These are phyloP conservation scores for Grigorovia humatica DNA, from an alignment of 805 yeast genomes.

Conservation along the genomic window DNA sequence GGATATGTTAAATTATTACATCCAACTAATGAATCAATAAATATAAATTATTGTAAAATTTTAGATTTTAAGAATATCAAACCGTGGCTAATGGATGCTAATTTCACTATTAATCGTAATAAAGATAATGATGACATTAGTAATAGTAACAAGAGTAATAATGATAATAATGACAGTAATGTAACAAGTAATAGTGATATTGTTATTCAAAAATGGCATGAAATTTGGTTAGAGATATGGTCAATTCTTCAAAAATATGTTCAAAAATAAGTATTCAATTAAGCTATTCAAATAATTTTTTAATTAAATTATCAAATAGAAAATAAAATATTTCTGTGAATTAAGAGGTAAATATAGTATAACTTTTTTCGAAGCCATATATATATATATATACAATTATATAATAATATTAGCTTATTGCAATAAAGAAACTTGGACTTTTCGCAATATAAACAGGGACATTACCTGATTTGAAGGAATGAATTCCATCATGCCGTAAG, in stretches of 20 bases:
- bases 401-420: not conserved
- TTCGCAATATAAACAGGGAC: no score
- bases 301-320: no score
- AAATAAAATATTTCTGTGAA: no score
- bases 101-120: not conserved
- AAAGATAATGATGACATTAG: not conserved
- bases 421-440: no score
- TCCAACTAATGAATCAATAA: not conserved
- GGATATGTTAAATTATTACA: conserved; percentile 10
- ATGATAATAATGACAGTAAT: not conserved
- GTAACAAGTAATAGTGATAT: not conserved
- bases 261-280: not conserved
- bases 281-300: no score
- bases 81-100: conserved; percentile 17
- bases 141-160: not conserved
- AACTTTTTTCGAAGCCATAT: no score
- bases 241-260: not conserved
- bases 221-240: conserved; percentile 13
- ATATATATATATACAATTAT: no score
- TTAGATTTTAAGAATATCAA: conserved; percentile 14
- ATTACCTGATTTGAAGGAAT: no score
- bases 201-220: conserved; percentile 8
- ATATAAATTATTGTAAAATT: conserved; percentile 9
- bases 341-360: no score
- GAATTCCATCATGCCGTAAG: no score